These are phyloP conservation scores for Pyrenopolyporus hunteri DNA, from an alignment of 495 filamentous ascomycete genomes.

Conservation along the genomic window DNA sequence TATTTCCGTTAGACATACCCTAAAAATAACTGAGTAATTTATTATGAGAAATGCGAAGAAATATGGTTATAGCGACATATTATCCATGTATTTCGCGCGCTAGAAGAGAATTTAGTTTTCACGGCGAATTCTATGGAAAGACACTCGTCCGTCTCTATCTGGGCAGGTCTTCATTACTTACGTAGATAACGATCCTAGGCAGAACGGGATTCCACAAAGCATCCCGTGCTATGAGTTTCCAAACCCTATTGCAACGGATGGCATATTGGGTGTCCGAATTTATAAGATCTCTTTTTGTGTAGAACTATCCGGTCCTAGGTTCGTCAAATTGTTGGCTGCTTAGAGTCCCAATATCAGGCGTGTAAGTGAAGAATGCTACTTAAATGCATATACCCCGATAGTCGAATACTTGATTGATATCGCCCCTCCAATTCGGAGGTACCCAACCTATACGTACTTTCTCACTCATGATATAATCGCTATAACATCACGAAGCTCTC, in stretches of 20 bases:
- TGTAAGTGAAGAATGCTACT: neutral
- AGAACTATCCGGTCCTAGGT: no score
- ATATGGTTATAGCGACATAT: neutral
- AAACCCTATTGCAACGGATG: no score
- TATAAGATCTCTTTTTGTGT: no score
- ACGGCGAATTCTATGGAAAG: neutral
- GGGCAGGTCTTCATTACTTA: no score
- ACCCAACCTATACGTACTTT: neutral
- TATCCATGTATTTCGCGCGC: neutral
- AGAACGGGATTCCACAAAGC: no score
- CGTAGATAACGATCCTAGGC: no score
- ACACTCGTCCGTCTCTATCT: no score
- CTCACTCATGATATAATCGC: no score
- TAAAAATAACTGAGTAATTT: neutral
- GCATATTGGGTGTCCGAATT: no score
- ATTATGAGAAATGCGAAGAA: neutral
- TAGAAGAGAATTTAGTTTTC: neutral
- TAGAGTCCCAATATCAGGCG: neutral
- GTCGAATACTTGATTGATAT: neutral
- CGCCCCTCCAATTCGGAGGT: no score
- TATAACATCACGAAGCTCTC: neutral
- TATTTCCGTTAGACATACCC: neutral
- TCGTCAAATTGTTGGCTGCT: no score
- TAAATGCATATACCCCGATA: neutral
- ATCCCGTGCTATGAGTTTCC: no score